phyloP scores from a whole-genome alignment of 371 early-diverging fungal genomes.

The Coemansia sp. region DNA sequence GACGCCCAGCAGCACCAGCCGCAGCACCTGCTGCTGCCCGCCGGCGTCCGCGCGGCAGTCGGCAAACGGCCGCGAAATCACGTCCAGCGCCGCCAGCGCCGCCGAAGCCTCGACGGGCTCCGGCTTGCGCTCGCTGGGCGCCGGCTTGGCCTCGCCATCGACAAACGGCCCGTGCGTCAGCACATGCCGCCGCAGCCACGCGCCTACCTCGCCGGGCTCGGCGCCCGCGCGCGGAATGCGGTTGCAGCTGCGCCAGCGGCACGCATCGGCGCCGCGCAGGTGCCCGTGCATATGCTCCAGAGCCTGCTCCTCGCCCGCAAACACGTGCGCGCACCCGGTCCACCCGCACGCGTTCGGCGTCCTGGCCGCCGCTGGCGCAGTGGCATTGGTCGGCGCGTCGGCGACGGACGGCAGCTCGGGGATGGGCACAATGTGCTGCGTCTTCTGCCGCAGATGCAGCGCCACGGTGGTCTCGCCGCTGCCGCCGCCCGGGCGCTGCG shows the following conservation, averaged over 20 bases:
- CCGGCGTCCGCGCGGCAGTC: constrained; percentile 1
- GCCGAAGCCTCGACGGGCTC: constrained; percentile 1
- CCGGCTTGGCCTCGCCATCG: neutral
- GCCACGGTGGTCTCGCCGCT: constrained; percentile 14
- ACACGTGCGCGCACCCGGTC: constrained; percentile 25
- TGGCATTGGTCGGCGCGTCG: constrained; percentile 2
- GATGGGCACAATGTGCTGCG: constrained; percentile 32
- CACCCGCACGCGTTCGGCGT: constrained; percentile 20
- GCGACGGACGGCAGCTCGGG: constrained; percentile 22
- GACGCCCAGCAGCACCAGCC: constrained; percentile 38
- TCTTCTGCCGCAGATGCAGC: constrained; percentile 20
- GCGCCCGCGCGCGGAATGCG: constrained; percentile 27
- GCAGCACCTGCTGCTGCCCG: constrained; percentile 22
- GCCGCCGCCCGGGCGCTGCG: constrained; percentile 4
- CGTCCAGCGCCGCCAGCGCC: constrained; percentile 2
- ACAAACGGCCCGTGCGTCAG: constrained; percentile 42
- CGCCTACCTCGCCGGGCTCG: neutral
- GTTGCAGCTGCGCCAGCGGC: constrained; percentile 45
- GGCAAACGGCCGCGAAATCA: constrained; percentile 13
- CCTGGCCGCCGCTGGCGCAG: neutral
- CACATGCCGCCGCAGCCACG: constrained; percentile 32
- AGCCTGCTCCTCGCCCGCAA: constrained; percentile 32
- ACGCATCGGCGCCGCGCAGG: constrained; percentile 26
- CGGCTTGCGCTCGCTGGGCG: neutral
- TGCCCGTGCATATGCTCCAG: constrained; percentile 26